Evolutionary conservation across 768 basidiomycete genomes (phyloP).

Genomic region (Phlegmacium glaucopus): DNA sequence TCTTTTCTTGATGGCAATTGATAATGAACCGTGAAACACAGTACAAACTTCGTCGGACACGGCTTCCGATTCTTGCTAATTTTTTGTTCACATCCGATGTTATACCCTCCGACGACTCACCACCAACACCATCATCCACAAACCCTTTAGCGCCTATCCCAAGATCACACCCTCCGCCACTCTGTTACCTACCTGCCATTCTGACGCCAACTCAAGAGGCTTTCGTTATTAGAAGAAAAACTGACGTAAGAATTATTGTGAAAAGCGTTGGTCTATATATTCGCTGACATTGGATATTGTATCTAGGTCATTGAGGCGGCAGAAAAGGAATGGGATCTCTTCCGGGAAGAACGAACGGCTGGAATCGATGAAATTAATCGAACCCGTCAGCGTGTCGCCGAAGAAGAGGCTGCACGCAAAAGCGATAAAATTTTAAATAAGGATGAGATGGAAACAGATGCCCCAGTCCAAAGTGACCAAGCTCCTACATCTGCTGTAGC

Average conservation of each 20-base stretch:
- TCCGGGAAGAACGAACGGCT: conserved; percentile 53
- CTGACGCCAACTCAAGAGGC: conserved; percentile 68
- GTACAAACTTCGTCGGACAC: conserved; percentile 72
- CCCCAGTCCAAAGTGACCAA: conserved; percentile 9
- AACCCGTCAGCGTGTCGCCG: conserved; percentile 61
- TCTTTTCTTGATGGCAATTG: neutral
- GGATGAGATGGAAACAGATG: conserved; percentile 36
- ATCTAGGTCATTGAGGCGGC: conserved; percentile 55
- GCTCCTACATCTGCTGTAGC: conserved; percentile 13
- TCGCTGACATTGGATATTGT: conserved; percentile 4
- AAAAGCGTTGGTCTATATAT: neutral
- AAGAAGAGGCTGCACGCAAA: conserved; percentile 57
- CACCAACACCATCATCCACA: conserved; percentile 27
- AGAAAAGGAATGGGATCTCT: conserved; percentile 67
- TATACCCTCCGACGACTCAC: conserved; percentile 43
- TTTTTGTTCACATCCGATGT: conserved; percentile 74
- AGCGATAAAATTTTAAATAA: conserved; percentile 27
- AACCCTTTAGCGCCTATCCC: conserved; percentile 45
- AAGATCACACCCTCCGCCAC: conserved; percentile 68
- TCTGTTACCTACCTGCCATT: conserved; percentile 74
- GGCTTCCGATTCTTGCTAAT: conserved; percentile 69
- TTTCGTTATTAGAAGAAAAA: conserved; percentile 59
- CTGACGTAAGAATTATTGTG: conserved; percentile 43
- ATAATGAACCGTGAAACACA: conserved; percentile 21
- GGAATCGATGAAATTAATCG: conserved; percentile 61